Evolutionary conservation across 1,284 basidiomycete genomes (phyloP).

Genomic region (Ustilago tritici): DNA sequence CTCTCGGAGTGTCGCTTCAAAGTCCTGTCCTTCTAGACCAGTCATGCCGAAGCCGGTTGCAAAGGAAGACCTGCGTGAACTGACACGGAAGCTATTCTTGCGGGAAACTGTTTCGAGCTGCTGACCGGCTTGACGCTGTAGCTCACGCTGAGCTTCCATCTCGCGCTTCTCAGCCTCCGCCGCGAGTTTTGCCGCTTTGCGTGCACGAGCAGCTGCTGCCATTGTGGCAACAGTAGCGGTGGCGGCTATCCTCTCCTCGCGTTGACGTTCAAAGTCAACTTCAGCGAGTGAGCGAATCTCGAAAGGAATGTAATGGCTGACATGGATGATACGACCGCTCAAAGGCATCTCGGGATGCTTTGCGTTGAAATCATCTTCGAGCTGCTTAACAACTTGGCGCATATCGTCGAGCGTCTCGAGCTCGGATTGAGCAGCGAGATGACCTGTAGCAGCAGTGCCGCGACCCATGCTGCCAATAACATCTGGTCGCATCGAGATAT

Average conservation of each 20-base stretch:
- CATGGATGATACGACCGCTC: slow-evolving; percentile 68
- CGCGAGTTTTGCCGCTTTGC: slow-evolving; percentile 57
- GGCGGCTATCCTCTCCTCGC: slow-evolving; percentile 59
- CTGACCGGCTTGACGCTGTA: slow-evolving; percentile 36
- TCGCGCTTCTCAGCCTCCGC: slow-evolving; percentile 49
- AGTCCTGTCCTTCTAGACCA: slow-evolving; percentile 52
- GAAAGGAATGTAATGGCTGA: slow-evolving; percentile 68
- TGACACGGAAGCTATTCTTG: slow-evolving; percentile 51
- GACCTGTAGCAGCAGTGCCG: slow-evolving; percentile 62
- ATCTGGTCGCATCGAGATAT: slow-evolving; percentile 57
- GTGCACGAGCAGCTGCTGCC: slow-evolving; percentile 62
- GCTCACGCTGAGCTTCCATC: slow-evolving; percentile 47
- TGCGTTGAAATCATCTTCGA: slow-evolving; percentile 62
- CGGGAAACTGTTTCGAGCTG: slow-evolving; percentile 40
- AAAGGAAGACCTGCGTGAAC: slow-evolving; percentile 55
- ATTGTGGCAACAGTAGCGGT: slow-evolving; percentile 63
- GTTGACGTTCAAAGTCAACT: slow-evolving; percentile 59
- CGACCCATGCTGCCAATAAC: slow-evolving; percentile 61
- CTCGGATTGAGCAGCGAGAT: slow-evolving; percentile 56
- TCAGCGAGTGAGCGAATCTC: slow-evolving; percentile 61
- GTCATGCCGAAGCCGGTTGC: slow-evolving; percentile 51
- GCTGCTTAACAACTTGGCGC: slow-evolving; percentile 50
- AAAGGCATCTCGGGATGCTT: slow-evolving; percentile 61
- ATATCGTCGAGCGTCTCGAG: slow-evolving; percentile 62
- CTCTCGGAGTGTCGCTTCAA: slow-evolving; percentile 60